A percentile compares a stretch with the other conserved stretches of the same genome.
Evolutionary conservation across 2,329 filamentous ascomycete genomes (phyloP).

Genomic region (Venturia asperata): DNA sequence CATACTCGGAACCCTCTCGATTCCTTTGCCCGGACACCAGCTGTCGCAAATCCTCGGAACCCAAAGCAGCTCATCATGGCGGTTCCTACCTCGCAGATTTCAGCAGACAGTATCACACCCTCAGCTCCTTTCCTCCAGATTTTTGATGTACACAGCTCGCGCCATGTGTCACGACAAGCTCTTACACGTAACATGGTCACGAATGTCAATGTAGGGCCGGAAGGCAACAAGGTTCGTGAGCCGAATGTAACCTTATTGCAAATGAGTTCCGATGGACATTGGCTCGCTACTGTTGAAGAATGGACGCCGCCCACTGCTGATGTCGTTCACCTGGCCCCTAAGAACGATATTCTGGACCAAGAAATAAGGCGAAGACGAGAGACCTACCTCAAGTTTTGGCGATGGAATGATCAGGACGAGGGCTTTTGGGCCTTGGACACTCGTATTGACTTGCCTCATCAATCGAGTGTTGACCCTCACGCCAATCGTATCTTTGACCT

Average conservation of each 20-base stretch:
- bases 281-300: constrained; percentile 87
- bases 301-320: constrained; percentile 74
- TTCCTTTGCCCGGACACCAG: constrained; percentile 29
- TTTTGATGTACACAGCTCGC: constrained; percentile 73
- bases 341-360: constrained; percentile 27
- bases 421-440: constrained; percentile 66
- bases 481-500: constrained; percentile 62
- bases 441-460: constrained; percentile 77
- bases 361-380: constrained; percentile 53
- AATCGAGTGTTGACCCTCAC: constrained; percentile 39
- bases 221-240: constrained; percentile 64
- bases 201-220: constrained; percentile 66
- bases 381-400: constrained; percentile 88
- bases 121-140: constrained; percentile 63
- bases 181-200: constrained; percentile 83
- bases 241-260: constrained; percentile 70
- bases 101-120: background rate
- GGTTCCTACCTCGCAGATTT: constrained; percentile 44
- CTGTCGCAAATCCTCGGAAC: constrained; percentile 36
- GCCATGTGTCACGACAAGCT: constrained; percentile 78
- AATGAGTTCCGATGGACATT: constrained; percentile 72
- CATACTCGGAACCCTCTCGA: constrained; percentile 19
- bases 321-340: constrained; percentile 47
- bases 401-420: constrained; percentile 48
- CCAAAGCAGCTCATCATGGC: constrained; percentile 39